Evolutionary conservation across 2,329 filamentous ascomycete genomes (phyloP).

Genomic region (Aspergillus pseudoterreus): DNA sequence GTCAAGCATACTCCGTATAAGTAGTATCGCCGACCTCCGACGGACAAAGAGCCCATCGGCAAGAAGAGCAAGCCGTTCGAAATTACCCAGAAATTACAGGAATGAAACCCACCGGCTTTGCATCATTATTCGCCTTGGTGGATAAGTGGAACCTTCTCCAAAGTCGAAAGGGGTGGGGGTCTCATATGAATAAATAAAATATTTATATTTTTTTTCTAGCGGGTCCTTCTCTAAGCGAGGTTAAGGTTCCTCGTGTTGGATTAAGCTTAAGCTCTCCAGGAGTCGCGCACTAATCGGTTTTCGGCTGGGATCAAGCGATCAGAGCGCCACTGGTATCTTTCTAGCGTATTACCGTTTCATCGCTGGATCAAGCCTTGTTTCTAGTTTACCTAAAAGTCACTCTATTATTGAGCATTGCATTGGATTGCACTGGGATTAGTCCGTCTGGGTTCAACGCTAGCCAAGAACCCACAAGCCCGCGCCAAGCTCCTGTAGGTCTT

Average conservation of each 20-base stretch:
- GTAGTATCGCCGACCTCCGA: no score
- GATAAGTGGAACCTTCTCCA: neutral
- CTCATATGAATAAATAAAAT: no score
- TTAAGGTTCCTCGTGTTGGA: constrained; percentile 42
- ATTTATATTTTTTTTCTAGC: neutral
- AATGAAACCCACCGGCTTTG: neutral
- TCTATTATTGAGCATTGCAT: neutral
- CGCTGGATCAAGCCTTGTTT: constrained; percentile 4
- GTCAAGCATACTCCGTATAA: no score
- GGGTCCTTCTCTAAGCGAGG: constrained; percentile 28
- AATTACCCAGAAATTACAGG: constrained; percentile 1
- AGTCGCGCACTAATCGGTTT: constrained; percentile 33
- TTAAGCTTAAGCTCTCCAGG: constrained; percentile 43
- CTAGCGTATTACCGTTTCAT: constrained; percentile 14
- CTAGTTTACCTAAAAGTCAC: constrained; percentile 3
- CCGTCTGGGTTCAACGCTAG: neutral
- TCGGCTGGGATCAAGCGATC: constrained; percentile 25
- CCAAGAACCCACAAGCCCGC: constrained; percentile 5
- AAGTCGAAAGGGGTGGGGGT: neutral
- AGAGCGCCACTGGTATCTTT: constrained; percentile 28
- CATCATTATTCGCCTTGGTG: neutral
- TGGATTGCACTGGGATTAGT: neutral
- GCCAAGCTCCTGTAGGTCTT: constrained; percentile 25
- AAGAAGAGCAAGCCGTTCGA: neutral
- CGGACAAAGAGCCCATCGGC: neutral